Evolutionary conservation across 129 eudicot genomes (phyloP), one percentile per base, ranked within the genome.

Genomic region (Pseudognaphalium luteoalbum): DNA sequence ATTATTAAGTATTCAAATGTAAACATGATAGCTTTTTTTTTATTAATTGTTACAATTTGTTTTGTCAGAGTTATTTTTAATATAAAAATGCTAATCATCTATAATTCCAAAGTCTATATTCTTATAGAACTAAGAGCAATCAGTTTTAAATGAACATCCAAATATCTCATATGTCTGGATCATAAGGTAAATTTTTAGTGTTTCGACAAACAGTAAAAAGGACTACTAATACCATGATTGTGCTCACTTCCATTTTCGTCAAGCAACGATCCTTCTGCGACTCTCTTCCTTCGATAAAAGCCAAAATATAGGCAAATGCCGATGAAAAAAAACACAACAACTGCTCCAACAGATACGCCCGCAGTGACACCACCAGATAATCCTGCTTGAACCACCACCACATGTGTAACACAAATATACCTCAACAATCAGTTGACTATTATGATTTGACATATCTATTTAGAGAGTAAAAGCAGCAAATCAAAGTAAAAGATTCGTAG

Each of bases 271-370:
- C 78, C 86, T 78, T 87, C 78, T 5, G 52, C 82, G 32, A 68
- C 78, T 69, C 75, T 81, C 81, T 78, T 90, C 67, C 81, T 76
- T 74, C 81, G 74, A 61, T 81, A 83, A 77, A 83, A 81, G 39
- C 76, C 60, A 59, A 88, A 58, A 75, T 88, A 92, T 64, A 86
- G 50, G 66, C 89, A 86, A 64, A 78, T 87, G 52, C 80, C 87
- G 39, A 89, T 37, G 34, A 73, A 32, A 66, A 76, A 58, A 75
- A 73, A 77, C 54, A 69, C 89, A 29, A 20, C 70, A 79, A 84
- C 87, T 19, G 83, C 91, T 83, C 85, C 98, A 74, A 90, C 73
- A 20, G 87, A 81, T 68, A 88, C 44, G 20, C 94, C 96, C 71
- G 86, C 94, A 71, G 90, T 86, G 70, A 78, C 92, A 77, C 85